Evolutionary conservation across 108 stramenopile species (phyloP), one percentile per base, ranked within the genome.

Genomic region (Parietichytrium sp.): DNA sequence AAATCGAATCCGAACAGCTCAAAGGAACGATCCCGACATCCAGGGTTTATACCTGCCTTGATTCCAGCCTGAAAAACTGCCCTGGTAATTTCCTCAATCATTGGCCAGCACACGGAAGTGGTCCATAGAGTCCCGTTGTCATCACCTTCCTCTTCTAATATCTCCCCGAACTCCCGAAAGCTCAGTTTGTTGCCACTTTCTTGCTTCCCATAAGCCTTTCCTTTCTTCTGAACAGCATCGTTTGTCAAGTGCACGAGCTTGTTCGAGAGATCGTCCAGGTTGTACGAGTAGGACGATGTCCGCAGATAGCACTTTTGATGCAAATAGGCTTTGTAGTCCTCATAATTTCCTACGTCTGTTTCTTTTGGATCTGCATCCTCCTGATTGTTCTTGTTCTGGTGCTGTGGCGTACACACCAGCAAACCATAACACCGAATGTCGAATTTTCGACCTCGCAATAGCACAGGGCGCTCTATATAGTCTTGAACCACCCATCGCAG

Each of bases 341-440:
- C 29, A 1, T 7, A n/a, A 0, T 18, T 50, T 18, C n/a, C 49
- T 18, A 50, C 49, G 16, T 50, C 49, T 50, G 49, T 16, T 18
- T 50, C 49, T 18, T 50, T 50, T 50, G 49, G 49, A 50, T 50
- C 49, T 16, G 16, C 49, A n/a, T 18, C 16, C 18, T 18, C 49
- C 49, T 50, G 49, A n/a, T 50, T 50, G 18, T 16, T 50, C 49
- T 7, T 25, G 20, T 38, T 7, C 2, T 80, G 18, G n/a, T n/a
- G n/a, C n/a, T n/a, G n/a, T n/a, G n/a, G n/a, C n/a, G n/a, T n/a
- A n/a, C n/a, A n/a, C 0, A 79, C 50, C 1, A 84, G 78, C 18
- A 84, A 38, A 29, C 31, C 83, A 51, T 36, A 84, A 25, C 83
- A 84, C 10, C 83, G 83, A 81, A 84, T 81, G 79, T 84, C 83